A percentile compares a stretch with the other conserved stretches of the same genome.
Conservation (phyloP, 306 rosid genomes). For the Begonia loranthoides region DNA sequence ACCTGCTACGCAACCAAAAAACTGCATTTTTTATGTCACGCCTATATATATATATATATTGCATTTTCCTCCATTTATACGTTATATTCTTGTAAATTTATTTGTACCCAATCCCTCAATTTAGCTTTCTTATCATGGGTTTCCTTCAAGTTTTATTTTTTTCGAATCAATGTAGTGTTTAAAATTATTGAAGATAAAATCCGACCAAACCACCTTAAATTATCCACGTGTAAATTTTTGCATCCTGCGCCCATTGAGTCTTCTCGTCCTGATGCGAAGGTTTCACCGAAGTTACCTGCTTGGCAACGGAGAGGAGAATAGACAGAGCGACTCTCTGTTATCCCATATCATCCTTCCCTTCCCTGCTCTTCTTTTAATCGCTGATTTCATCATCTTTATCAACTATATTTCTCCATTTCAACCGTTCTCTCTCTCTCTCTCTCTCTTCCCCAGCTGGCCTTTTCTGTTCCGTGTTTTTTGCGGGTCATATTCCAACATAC, state of each 20-base stretch:
- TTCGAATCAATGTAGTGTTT: not conserved
- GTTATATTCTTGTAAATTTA: not conserved
- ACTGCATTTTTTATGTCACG: not conserved
- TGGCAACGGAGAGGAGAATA: constrained; percentile 10
- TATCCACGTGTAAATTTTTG: constrained; percentile 11
- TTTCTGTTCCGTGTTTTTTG: not conserved
- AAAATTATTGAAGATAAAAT: not conserved
- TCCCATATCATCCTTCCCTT: constrained; percentile 1
- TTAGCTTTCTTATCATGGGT: not conserved
- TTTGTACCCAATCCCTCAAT: not conserved
- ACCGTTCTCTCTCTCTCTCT: not conserved
- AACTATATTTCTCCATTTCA: not conserved
- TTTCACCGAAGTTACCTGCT: constrained; percentile 26
- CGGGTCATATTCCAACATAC: not conserved
- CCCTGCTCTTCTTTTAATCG: not conserved
- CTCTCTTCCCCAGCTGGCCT: not conserved
- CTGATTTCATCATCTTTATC: constrained; percentile 2
- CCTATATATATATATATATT: not conserved
- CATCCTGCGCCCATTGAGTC: constrained; percentile 18
- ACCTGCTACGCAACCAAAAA: not conserved
- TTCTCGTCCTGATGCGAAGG: constrained; percentile 31
- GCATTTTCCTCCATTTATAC: not conserved
- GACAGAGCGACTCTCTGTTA: not conserved
- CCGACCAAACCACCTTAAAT: not conserved
- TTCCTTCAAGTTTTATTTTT: too few relatives aligned